A percentile compares a stretch with the other conserved stretches of the same genome.
phyloP scores from a whole-genome alignment of 768 basidiomycete genomes.

The Trametes sanguinea region DNA sequence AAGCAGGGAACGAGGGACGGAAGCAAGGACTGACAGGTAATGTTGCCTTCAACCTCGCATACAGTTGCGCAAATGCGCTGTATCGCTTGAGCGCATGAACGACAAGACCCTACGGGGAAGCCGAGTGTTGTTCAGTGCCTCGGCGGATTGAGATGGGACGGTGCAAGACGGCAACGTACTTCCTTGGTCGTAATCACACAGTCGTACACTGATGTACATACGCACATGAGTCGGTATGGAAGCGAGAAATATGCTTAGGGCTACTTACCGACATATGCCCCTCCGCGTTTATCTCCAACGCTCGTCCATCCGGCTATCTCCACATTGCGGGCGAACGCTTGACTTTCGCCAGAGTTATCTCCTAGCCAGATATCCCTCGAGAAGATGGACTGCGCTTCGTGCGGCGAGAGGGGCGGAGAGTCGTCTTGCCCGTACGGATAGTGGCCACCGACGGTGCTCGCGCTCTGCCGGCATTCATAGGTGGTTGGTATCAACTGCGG shows the following conservation, averaged over 20 bases:
- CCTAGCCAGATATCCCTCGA: conserved; percentile 72
- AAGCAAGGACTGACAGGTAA: conserved; percentile 48
- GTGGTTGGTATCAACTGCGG: not conserved
- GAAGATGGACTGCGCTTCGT: conserved; percentile 52
- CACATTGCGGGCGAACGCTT: conserved; percentile 64
- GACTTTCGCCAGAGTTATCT: conserved; percentile 56
- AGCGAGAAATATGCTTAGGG: not conserved
- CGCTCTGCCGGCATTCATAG: conserved; percentile 6
- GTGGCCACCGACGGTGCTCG: conserved; percentile 11
- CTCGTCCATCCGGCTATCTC: conserved; percentile 70
- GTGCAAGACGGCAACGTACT: conserved; percentile 29
- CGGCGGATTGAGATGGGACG: not conserved
- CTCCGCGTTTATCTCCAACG: conserved; percentile 65
- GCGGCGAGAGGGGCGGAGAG: conserved; percentile 17
- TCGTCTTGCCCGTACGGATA: conserved; percentile 16
- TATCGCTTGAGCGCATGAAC: conserved; percentile 72
- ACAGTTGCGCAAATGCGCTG: conserved; percentile 61
- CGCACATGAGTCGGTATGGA: not conserved
- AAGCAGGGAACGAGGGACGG: not conserved
- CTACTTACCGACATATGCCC: conserved; percentile 63
- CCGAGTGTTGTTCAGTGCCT: not conserved
- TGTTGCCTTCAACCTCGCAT: conserved; percentile 46
- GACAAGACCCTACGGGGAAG: conserved; percentile 47
- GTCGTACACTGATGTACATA: conserved; percentile 54
- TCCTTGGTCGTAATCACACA: conserved; percentile 70